These are phyloP conservation scores for Aspergillus pseudonomiae DNA, from an alignment of 2,329 filamentous ascomycete species.

Conservation along the genomic window DNA sequence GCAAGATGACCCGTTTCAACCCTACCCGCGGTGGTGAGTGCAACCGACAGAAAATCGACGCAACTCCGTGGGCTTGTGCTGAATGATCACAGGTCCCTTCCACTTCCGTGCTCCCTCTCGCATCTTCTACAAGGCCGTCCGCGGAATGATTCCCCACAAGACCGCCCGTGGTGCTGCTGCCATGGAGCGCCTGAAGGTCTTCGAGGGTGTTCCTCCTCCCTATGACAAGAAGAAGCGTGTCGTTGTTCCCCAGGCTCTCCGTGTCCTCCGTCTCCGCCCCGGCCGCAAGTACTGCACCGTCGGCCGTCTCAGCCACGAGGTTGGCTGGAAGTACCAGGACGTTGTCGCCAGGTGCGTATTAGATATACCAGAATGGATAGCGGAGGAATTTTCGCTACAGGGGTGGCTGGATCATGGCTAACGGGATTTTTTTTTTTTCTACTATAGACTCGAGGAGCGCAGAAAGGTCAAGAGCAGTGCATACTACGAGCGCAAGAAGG, in stretches of 20 bases:
- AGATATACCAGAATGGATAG: slow-evolving; percentile 6
- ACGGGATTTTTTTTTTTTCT: slow-evolving; percentile 8
- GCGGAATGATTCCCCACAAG: slow-evolving; percentile 99
- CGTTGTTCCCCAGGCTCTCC: slow-evolving; percentile 97
- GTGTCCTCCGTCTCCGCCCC: slow-evolving; percentile 94
- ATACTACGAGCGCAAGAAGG: slow-evolving; percentile 99
- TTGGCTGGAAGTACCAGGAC: slow-evolving; percentile 99
- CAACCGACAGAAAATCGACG: slow-evolving; percentile 8
- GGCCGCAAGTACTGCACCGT: slow-evolving; percentile 99
- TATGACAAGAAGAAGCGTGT: slow-evolving; percentile 99
- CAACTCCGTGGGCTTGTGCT: slow-evolving; percentile 6
- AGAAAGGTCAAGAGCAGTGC: slow-evolving; percentile 99
- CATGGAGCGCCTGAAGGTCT: slow-evolving; percentile 98
- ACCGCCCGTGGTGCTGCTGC: slow-evolving; percentile 95
- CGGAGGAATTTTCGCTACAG: background rate
- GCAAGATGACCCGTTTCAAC: slow-evolving; percentile 99
- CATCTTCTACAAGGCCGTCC: slow-evolving; percentile 99
- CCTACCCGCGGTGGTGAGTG: slow-evolving; percentile 92
- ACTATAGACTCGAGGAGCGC: slow-evolving; percentile 89
- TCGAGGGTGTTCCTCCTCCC: slow-evolving; percentile 97
- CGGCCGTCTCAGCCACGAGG: slow-evolving; percentile 95
- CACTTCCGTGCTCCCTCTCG: slow-evolving; percentile 99
- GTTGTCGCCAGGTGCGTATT: slow-evolving; percentile 89
- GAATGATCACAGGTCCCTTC: slow-evolving; percentile 75
- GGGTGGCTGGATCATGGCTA: slow-evolving; percentile 22